Percentiles rank a stretch among this genome's conserved stretches.
phyloP scores from a whole-genome alignment of 768 basidiomycete species.

The Agaricus sinodeliciosus region DNA sequence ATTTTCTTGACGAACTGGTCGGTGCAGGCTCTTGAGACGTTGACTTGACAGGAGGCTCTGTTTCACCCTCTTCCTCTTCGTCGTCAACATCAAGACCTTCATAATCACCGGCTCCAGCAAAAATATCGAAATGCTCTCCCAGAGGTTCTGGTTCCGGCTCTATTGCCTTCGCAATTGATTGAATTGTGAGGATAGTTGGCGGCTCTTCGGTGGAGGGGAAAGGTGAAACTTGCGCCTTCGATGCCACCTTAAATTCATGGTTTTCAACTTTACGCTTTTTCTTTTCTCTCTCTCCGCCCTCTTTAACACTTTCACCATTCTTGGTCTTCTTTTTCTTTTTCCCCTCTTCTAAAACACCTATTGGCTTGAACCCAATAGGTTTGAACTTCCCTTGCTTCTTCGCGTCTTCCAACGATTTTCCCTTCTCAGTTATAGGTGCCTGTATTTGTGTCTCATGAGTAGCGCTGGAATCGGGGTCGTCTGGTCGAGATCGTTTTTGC shows the following conservation, averaged over 20 bases:
- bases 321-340: conserved; percentile 55
- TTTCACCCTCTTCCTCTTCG: conserved; percentile 38
- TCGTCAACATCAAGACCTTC: conserved; percentile 55
- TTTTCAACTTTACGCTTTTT: conserved; percentile 10
- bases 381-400: conserved; percentile 48
- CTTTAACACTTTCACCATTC: conserved; percentile 21
- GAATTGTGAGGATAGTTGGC: conserved; percentile 9
- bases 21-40: background rate
- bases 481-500: conserved; percentile 40
- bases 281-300: conserved; percentile 19
- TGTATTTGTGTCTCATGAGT: conserved; percentile 4
- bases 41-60: conserved; percentile 6
- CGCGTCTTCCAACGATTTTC: conserved; percentile 31
- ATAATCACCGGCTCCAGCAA: conserved; percentile 81
- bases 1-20: conserved; percentile 6
- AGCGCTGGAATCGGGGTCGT: conserved; percentile 17
- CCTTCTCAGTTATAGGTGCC: conserved; percentile 23
- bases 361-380: conserved; percentile 64
- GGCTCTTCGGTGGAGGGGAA: background rate
- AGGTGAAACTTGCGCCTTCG: conserved; percentile 11
- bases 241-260: background rate
- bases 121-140: conserved; percentile 77
- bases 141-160: conserved; percentile 25
- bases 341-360: conserved; percentile 34
- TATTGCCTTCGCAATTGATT: background rate